Base-by-base conservation (phyloP, 169 alveolate species). In the Eimeria tenella region DNA sequence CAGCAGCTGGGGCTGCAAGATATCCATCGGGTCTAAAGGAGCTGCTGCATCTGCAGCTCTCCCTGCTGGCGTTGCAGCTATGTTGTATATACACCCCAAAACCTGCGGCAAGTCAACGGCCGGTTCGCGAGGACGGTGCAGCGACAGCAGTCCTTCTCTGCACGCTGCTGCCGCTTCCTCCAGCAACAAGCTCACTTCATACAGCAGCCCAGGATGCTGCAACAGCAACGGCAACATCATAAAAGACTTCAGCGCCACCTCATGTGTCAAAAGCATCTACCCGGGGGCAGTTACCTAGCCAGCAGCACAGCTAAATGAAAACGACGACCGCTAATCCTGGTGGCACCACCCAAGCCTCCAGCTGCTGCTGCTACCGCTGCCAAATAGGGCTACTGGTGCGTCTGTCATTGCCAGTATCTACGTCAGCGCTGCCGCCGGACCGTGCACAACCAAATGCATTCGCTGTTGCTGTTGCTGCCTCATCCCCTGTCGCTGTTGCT, bases 141-240 rank as follows among this genome's bases (percentile, higher is more conserved):
- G 60, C 25, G 86, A 75, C 17, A 75, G 86, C 55, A 89, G 77
- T 6, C 87, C 5, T 9, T 55, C 77, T 10, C 88, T 81, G 53
- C 87, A 62, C 4, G 88, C 23, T 50, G 71, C 83, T 8, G 94
- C 94, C 11, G 94, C 86, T 55, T 89, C 94, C 87, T 81, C 58
- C 17, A 89, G 77, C 31, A 89, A 23, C 49, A 25, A 25, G 79
- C 94, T 89, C 31, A 89, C 77, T 58, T 89, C 87, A 50, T 89
- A 81, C 74, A 89, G 25, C 52, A 89, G 62, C 42, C 88, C 94
- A 15, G 94, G 94, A 89, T 89, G 94, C 94, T 89, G 88, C 86
- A 62, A 50, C 82, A 10, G 68, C 68, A 58, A n/a, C 82, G 23
- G 23, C 53, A 71, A 3, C 77, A 71, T 31, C 56, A 71, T 6